These are phyloP conservation scores for Hypomontagnella submonticulosa DNA, from an alignment of 495 filamentous ascomycete genomes.

Conservation along the genomic window DNA sequence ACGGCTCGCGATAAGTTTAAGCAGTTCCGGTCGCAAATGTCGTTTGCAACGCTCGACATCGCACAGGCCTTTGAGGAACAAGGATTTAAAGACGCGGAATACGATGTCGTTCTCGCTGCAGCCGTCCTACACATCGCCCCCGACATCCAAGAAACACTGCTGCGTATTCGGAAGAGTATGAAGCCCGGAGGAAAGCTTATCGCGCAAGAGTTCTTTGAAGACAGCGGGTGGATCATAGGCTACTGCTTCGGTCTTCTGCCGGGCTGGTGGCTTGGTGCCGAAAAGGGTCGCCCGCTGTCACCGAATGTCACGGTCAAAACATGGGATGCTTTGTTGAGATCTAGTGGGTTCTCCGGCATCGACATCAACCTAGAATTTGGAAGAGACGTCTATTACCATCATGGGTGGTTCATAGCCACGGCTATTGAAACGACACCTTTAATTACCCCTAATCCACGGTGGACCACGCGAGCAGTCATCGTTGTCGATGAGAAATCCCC, in stretches of 20 bases:
- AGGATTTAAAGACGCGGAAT: slow-evolving; percentile 38
- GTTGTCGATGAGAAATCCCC: slow-evolving; percentile 1
- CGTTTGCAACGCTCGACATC: slow-evolving; percentile 47
- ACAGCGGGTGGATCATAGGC: slow-evolving; percentile 38
- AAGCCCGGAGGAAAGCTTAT: slow-evolving; percentile 53
- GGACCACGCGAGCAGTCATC: neutral
- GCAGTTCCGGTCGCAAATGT: slow-evolving; percentile 27
- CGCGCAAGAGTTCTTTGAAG: slow-evolving; percentile 44
- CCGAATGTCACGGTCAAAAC: slow-evolving; percentile 46
- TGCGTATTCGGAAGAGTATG: slow-evolving; percentile 48
- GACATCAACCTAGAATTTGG: slow-evolving; percentile 44
- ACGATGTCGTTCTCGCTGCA: slow-evolving; percentile 55
- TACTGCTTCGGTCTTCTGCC: slow-evolving; percentile 55
- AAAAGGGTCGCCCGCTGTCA: slow-evolving; percentile 33
- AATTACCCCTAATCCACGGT: neutral
- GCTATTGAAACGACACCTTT: slow-evolving; percentile 7
- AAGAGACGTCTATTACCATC: slow-evolving; percentile 40
- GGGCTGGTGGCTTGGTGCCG: slow-evolving; percentile 61
- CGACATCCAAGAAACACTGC: slow-evolving; percentile 45
- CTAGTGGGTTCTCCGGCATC: slow-evolving; percentile 55
- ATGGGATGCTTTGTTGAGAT: slow-evolving; percentile 54
- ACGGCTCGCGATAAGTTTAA: slow-evolving; percentile 39
- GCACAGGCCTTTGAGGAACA: slow-evolving; percentile 38
- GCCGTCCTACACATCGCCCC: slow-evolving; percentile 58
- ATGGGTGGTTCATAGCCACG: slow-evolving; percentile 53